A percentile compares a stretch with the other conserved stretches of the same genome.
These are phyloP conservation scores for Arthrinium puccinioides DNA, from an alignment of 2,329 filamentous ascomycete species.

Conservation along the genomic window DNA sequence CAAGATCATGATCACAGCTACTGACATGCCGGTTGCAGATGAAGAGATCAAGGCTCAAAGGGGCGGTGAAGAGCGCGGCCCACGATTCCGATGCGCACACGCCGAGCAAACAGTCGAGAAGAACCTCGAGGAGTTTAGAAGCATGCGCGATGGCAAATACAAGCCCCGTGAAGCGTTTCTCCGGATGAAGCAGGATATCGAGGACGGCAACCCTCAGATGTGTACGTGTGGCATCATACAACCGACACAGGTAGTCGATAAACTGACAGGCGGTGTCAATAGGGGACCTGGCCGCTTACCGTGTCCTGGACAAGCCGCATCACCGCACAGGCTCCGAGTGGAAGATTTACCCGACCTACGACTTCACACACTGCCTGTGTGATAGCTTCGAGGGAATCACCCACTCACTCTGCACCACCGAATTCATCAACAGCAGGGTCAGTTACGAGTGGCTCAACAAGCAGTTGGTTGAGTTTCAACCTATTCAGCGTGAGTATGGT, in stretches of 20 bases:
- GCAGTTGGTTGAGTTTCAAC: constrained; percentile 73
- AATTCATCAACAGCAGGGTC: constrained; percentile 77
- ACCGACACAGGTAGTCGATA: too few species aligned
- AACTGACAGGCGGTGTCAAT: too few species aligned
- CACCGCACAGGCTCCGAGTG: constrained; percentile 75
- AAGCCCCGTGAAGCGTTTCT: constrained; percentile 75
- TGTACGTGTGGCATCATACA: constrained; percentile 1
- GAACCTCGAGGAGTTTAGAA: constrained; percentile 76
- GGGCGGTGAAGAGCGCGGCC: constrained; percentile 64
- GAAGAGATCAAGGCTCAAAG: constrained; percentile 80
- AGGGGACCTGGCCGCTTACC: constrained; percentile 84
- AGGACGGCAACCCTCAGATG: constrained; percentile 81
- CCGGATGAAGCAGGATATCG: constrained; percentile 87
- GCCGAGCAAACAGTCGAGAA: constrained; percentile 67
- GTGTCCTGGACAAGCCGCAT: constrained; percentile 66
- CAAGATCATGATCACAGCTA: too few species aligned
- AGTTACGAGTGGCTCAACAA: constrained; percentile 91
- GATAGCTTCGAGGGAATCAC: constrained; percentile 91
- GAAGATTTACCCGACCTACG: constrained; percentile 93
- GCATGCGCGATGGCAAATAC: constrained; percentile 89
- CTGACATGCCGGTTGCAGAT: constrained; percentile 32
- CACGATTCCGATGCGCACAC: constrained; percentile 74
- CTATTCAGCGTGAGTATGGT: constrained; percentile 85
- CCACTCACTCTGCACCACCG: constrained; percentile 87
- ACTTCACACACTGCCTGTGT: constrained; percentile 84